A percentile compares a stretch with the other conserved stretches of the same genome.
Evolutionary conservation across 1,139 yeast genomes (phyloP).

Genomic region (Kodamaea alishanica): DNA sequence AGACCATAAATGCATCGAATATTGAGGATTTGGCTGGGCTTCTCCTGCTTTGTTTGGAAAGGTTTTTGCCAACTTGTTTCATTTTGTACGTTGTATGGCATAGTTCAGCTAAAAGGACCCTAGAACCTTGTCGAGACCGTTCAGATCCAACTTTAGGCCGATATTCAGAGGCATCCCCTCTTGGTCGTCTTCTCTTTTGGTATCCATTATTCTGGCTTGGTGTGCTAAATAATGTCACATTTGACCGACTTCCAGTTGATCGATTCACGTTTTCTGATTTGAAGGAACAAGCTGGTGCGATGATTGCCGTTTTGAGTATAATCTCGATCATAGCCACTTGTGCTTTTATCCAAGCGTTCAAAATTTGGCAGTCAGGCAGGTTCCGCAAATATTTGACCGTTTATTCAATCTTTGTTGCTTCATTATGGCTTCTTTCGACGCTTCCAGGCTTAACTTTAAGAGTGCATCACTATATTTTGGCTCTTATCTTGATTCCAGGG

Average conservation of each 20-base stretch:
- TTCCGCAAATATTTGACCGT: slow-evolving; percentile 54
- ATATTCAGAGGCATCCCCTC: slow-evolving; percentile 17
- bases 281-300: slow-evolving; percentile 71
- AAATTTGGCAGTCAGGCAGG: slow-evolving; percentile 77
- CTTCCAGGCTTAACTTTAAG: slow-evolving; percentile 74
- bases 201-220: slow-evolving; percentile 85
- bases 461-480: slow-evolving; percentile 86
- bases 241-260: slow-evolving; percentile 85
- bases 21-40: slow-evolving; percentile 55
- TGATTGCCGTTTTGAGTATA: slow-evolving; percentile 57
- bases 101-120: slow-evolving; percentile 41
- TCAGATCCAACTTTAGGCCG: slow-evolving; percentile 14
- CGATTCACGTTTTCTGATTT: slow-evolving; percentile 71
- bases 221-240: slow-evolving; percentile 77
- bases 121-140: slow-evolving; percentile 9
- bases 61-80: slow-evolving; percentile 74
- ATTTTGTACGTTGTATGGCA: slow-evolving; percentile 73
- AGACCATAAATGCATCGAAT: slow-evolving; percentile 50
- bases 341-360: slow-evolving; percentile 69
- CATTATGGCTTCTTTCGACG: slow-evolving; percentile 43
- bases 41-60: slow-evolving; percentile 65
- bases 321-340: slow-evolving; percentile 45
- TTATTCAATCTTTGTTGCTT: slow-evolving; percentile 47
- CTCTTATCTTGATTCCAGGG: slow-evolving; percentile 77
- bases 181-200: slow-evolving; percentile 64